Conservation (phyloP, 2,329 filamentous ascomycete species). For the Talaromyces sp. region DNA sequence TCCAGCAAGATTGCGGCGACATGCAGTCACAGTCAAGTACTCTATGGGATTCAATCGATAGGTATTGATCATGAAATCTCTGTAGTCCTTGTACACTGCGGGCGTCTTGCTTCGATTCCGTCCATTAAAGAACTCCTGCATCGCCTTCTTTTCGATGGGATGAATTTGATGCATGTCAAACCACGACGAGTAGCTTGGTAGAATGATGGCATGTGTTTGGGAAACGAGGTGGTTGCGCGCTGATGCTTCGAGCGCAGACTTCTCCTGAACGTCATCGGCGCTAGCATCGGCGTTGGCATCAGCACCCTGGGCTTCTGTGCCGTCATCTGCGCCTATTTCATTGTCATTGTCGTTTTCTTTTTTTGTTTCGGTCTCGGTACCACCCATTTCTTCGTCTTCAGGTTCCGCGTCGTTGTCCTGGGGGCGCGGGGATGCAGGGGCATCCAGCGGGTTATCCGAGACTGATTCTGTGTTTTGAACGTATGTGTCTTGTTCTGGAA, state of each 20-base stretch:
- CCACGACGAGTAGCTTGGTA: constrained; percentile 97
- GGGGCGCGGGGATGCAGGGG: constrained; percentile 61
- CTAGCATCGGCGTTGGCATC: constrained; percentile 54
- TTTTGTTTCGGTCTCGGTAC: constrained; percentile 49
- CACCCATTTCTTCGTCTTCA: constrained; percentile 80
- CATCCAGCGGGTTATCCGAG: constrained; percentile 67
- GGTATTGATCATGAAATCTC: constrained; percentile 99
- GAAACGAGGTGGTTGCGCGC: constrained; percentile 88
- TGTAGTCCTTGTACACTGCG: constrained; percentile 96
- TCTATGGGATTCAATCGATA: constrained; percentile 94
- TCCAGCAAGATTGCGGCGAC: constrained; percentile 87
- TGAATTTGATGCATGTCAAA: constrained; percentile 97
- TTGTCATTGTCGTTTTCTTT: constrained; percentile 46
- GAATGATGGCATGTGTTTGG: constrained; percentile 91
- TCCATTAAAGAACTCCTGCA: constrained; percentile 98
- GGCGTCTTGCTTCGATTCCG: constrained; percentile 97
- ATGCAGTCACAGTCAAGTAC: constrained; percentile 95
- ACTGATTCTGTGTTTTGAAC: constrained; percentile 29
- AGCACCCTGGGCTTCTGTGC: constrained; percentile 46
- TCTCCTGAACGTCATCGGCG: constrained; percentile 63
- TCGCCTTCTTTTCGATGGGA: constrained; percentile 84
- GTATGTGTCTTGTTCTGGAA: constrained; percentile 32
- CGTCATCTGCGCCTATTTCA: constrained; percentile 44
- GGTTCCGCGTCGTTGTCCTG: constrained; percentile 56
- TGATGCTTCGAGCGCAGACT: constrained; percentile 76